phyloP scores from a whole-genome alignment of 257 asterid genomes.

The Ophiorrhiza pumila region DNA sequence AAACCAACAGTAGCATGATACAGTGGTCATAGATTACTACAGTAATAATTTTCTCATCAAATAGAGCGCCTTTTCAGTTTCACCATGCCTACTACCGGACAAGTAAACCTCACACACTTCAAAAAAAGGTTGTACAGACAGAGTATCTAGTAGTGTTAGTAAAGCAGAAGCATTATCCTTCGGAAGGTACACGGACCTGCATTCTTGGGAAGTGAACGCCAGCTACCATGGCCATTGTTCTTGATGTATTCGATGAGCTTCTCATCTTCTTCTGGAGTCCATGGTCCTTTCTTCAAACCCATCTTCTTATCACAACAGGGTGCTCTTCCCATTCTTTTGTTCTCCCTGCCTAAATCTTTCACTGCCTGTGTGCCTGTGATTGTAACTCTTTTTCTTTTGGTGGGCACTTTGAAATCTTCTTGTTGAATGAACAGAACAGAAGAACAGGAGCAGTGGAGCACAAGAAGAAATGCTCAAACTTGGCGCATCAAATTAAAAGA shows the following conservation, averaged over 20 bases:
- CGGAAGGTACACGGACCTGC: conserved; percentile 47
- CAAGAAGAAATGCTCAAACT: conserved; percentile 5
- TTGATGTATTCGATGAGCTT: conserved; percentile 64
- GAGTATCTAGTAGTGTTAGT: background rate
- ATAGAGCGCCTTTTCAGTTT: too few species aligned
- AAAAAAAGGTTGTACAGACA: too few species aligned
- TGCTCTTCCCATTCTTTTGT: conserved; percentile 67
- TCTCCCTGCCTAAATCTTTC: conserved; percentile 11
- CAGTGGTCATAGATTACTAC: background rate
- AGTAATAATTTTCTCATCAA: background rate
- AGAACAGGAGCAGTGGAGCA: background rate
- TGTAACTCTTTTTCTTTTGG: background rate
- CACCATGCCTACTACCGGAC: background rate
- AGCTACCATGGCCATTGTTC: conserved; percentile 85
- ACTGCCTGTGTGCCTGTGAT: background rate
- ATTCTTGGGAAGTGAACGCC: conserved; percentile 83
- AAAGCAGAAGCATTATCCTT: background rate
- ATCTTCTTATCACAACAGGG: conserved; percentile 84
- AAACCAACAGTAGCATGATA: background rate
- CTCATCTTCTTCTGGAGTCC: conserved; percentile 92
- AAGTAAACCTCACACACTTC: background rate
- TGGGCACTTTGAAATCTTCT: background rate
- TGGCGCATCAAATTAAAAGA: conserved; percentile 10
- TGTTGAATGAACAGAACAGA: conserved; percentile 9
- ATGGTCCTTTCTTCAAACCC: conserved; percentile 89